Percentiles rank a stretch among this genome's conserved stretches.
Conservation (phyloP, 768 basidiomycete species). For the Megacollybia marginata region DNA sequence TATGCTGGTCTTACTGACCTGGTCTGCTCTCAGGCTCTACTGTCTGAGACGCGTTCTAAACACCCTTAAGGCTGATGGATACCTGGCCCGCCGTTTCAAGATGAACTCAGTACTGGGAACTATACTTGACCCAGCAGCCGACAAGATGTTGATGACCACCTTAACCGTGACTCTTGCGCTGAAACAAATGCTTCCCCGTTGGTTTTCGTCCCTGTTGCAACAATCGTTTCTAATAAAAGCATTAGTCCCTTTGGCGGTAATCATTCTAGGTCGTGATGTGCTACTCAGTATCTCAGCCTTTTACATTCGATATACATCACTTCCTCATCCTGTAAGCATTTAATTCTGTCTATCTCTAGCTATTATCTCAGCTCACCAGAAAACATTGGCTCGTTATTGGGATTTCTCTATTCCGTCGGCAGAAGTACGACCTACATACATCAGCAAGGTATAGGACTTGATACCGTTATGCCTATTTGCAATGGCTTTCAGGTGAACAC, state of each 20-base stretch:
- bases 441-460: conserved; percentile 66
- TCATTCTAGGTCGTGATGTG: conserved; percentile 88
- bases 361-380: conserved; percentile 34
- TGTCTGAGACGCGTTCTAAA: conserved; percentile 7
- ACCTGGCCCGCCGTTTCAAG: conserved; percentile 75
- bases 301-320: conserved; percentile 85
- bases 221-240: conserved; percentile 3
- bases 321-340: conserved; percentile 73
- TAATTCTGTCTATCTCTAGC: not conserved
- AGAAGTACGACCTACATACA: conserved; percentile 87
- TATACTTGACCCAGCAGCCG: conserved; percentile 94
- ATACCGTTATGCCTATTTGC: not conserved
- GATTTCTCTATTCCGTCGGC: conserved; percentile 94
- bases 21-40: conserved; percentile 41
- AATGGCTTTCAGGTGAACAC: conserved; percentile 68
- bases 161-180: conserved; percentile 80
- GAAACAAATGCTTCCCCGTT: conserved; percentile 79
- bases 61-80: conserved; percentile 75
- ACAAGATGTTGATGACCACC: conserved; percentile 94
- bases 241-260: conserved; percentile 73
- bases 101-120: conserved; percentile 91
- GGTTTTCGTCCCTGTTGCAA: conserved; percentile 17
- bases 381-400: conserved; percentile 93
- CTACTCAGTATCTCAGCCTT: conserved; percentile 84
- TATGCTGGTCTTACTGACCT: conserved; percentile 92